Evolutionary conservation across 2,329 filamentous ascomycete species (phyloP), one percentile per base, ranked within the genome.

Genomic region (Pseudogymnoascus sp.): DNA sequence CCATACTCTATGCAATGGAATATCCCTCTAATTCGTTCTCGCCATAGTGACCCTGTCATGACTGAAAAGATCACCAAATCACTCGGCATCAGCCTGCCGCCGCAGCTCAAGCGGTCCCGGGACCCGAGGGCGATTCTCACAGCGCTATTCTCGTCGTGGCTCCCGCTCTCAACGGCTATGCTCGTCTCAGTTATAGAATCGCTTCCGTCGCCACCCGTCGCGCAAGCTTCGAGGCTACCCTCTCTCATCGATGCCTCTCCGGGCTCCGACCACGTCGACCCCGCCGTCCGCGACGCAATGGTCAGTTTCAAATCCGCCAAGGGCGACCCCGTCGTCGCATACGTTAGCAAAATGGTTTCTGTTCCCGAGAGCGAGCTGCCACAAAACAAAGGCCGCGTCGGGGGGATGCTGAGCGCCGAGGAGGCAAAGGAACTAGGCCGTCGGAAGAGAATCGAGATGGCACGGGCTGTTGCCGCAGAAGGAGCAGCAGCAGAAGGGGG

Each of bases 321-420:
- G 40, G 81, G 86, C 0, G 88, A 89, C 64, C 93, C 93, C 0
- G 86, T 96, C 0, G 91, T 99, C 1, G 93, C 91, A 7, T 99
- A 96, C 68, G 90, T 99, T 65, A 97, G 93, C 77, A 99, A 99
- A 74, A 97, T 99, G 92, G 90, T 97, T 1, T 95, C 95, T 0
- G 82, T 99, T 11, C 93, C 92, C 0, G 91, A 96, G 71, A 97
- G 91, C 74, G 93, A 99, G 70, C 79, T 99, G 4, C 90, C 91
- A 0, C 85, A 93, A 61, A 96, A 96, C 74, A 96, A 89, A 74
- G 83, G 91, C 53, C 82, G 86, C 14, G 75, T 77, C 14, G 87
- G 87, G 0, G 86, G 88, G 0, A 85, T 86, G 47, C 82, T 97
- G 71, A 96, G 85, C 40, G 89, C 91, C 1, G 95, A 96, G 66